Percentiles rank a stretch among this genome's conserved stretches.
Evolutionary conservation across 2,329 filamentous ascomycete species (phyloP).

Genomic region (Lecanicillium sp.): DNA sequence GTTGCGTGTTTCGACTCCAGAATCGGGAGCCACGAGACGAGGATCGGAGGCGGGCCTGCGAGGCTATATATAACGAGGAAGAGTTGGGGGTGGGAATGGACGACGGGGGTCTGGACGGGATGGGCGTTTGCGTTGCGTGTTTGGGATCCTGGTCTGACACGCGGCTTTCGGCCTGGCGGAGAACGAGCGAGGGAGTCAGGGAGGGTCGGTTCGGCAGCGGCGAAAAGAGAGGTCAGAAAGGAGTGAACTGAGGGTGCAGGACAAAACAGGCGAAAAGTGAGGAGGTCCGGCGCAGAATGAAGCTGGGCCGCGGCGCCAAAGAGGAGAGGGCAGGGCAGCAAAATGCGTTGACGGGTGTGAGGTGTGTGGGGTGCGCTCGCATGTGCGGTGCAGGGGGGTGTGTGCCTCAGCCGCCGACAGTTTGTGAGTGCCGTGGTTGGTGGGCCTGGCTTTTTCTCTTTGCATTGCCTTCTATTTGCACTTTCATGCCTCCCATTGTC

Average conservation of each 20-base stretch:
- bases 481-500: no score
- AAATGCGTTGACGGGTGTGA: constrained; percentile 7
- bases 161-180: no score
- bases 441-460: no score
- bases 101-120: constrained; percentile 9
- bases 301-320: constrained; percentile 4
- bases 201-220: no score
- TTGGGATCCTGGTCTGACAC: no score
- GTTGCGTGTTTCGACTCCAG: constrained; percentile 16
- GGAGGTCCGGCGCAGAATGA: constrained; percentile 8
- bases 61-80: constrained; percentile 17
- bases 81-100: constrained; percentile 5
- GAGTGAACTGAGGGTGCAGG: background rate
- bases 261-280: background rate
- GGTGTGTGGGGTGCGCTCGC: constrained; percentile 2
- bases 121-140: no score
- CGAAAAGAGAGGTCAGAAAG: background rate
- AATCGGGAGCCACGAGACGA: no score
- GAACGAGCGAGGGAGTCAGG: no score
- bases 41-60: constrained; percentile 8
- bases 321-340: constrained; percentile 7
- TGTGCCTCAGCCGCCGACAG: background rate
- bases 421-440: no score
- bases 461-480: no score
- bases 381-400: constrained; percentile 1